Evolutionary conservation across 2,329 filamentous ascomycete genomes (phyloP), one percentile per base, ranked within the genome.

Genomic region (Aspergillus pseudoglaucus): DNA sequence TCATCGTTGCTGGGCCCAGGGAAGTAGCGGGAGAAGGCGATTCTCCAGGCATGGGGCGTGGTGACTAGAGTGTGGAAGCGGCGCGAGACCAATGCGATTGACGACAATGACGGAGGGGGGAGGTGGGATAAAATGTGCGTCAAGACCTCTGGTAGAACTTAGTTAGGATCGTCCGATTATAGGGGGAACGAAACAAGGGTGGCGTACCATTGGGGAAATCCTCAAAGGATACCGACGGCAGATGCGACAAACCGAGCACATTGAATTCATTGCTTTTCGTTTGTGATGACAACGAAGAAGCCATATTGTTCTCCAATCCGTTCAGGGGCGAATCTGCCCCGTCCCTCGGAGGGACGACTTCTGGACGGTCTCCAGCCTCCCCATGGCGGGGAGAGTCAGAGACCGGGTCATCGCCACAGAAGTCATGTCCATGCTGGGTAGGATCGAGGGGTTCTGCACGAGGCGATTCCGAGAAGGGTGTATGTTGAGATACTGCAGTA

Each of bases 111-210:
- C 53, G 88, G 82, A 8, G 90, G 89, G 45, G 90, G 85, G 45
- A 98, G 76, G 71, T 97, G 88, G 35, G 93, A 95, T 48, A 97
- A 73, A 27, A 95, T 84, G 61, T 96, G 90, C 9, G 88, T 95
- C 67, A 97, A 70, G 48, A 97, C 84, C 77, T 98, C 93, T 96
- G 68, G 32, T 41, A 15, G 27, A 45, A 25, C 45, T 41, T 18
- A 39, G 46, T 54, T 53, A 57, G 51, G 32, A 43, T 25, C 15
- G 43, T 42, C 20, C 49, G 45, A 30, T 18, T 15, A 23, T 30
- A 30, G 5, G 17, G 17, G 15, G 18, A 50, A 15, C 30, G 35
- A 30, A 37, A 48, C 45, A 44, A 25, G 9, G 41, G 53, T 20
- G 45, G 53, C 63, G 35, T 72, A 95, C 90, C 90, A 74, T 95